Percentiles rank a stretch among this genome's conserved stretches.
Evolutionary conservation across 1,139 yeast genomes (phyloP).

Genomic region (Pneumocystis canis): DNA sequence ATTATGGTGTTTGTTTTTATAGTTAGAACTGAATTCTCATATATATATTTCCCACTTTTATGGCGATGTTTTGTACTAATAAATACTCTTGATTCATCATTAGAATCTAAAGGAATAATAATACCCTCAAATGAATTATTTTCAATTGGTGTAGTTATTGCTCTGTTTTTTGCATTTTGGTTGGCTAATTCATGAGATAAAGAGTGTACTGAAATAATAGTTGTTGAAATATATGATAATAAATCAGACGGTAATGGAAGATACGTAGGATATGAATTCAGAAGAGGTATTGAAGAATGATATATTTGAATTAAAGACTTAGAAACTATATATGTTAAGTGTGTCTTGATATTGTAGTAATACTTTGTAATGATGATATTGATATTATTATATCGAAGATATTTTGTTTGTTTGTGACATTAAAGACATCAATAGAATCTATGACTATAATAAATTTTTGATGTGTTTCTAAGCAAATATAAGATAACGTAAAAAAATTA

Average conservation of each 20-base stretch:
- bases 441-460: neutral
- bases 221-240: neutral
- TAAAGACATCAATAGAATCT: neutral
- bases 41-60: neutral
- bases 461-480: neutral
- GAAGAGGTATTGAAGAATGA: neutral
- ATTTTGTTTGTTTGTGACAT: neutral
- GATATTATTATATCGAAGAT: neutral
- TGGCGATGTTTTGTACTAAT: neutral
- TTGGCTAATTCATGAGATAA: neutral
- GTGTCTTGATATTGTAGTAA: neutral
- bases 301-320: neutral
- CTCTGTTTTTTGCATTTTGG: neutral
- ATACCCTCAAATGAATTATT: neutral
- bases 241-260: neutral
- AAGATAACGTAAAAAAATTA: neutral
- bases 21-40: neutral
- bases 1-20: neutral
- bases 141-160: neutral
- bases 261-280: neutral
- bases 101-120: neutral
- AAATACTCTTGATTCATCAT: neutral
- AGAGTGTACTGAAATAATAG: neutral
- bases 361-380: neutral
- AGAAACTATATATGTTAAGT: neutral